These are phyloP conservation scores for Vitellaria paradoxa DNA, from an alignment of 179 eudicot genomes.

Conservation along the genomic window DNA sequence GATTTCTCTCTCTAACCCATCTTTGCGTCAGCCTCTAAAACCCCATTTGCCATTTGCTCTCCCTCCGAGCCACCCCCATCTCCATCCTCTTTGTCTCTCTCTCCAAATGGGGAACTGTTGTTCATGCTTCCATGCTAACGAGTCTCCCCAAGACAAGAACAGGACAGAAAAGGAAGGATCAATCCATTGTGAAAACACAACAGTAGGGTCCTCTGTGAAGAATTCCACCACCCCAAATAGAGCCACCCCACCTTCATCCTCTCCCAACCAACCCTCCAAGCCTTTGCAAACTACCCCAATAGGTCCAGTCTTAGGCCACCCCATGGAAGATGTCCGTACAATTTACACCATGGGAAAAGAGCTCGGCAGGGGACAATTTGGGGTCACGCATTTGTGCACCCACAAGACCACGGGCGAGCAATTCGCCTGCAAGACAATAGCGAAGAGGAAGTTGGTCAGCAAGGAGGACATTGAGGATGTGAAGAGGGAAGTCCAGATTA, in stretches of 20 bases:
- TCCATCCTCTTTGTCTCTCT: background rate
- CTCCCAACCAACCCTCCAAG: constrained; percentile 23
- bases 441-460: constrained; percentile 41
- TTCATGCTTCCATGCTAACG: constrained; percentile 10
- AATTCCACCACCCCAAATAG: constrained; percentile 7
- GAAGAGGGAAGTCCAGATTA: constrained; percentile 48
- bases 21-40: background rate
- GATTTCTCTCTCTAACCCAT: background rate
- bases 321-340: constrained; percentile 39
- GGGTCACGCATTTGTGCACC: constrained; percentile 44
- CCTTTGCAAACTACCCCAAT: constrained; percentile 18
- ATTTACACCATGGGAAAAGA: constrained; percentile 45
- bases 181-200: background rate
- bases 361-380: constrained; percentile 53
- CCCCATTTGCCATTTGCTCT: background rate
- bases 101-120: constrained; percentile 30
- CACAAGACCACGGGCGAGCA: constrained; percentile 36
- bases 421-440: constrained; percentile 51
- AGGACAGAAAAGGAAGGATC: background rate
- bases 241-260: constrained; percentile 19
- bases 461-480: constrained; percentile 59
- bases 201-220: background rate
- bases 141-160: background rate
- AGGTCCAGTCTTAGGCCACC: constrained; percentile 46
- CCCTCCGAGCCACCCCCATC: background rate